A percentile compares a stretch with the other conserved stretches of the same genome.
Evolutionary conservation across 2,329 filamentous ascomycete species (phyloP).

Genomic region (Cercospora sp.): DNA sequence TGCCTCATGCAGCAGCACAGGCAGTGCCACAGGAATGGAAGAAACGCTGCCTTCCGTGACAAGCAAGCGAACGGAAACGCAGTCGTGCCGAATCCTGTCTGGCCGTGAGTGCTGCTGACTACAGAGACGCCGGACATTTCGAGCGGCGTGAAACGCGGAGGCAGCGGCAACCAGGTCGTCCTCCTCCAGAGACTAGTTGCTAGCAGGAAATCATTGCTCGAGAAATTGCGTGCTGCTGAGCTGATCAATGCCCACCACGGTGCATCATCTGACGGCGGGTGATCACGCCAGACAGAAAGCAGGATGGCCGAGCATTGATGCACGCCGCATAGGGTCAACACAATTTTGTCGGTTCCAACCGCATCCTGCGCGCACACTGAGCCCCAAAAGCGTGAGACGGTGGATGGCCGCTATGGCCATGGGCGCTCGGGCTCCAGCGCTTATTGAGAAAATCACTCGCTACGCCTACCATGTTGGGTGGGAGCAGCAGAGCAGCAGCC

Average conservation of each 20-base stretch:
- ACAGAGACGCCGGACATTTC: background rate
- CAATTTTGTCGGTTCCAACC: background rate
- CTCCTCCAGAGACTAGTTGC: background rate
- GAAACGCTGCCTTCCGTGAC: background rate
- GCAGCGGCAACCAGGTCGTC: conserved; percentile 7
- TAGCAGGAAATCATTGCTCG: background rate
- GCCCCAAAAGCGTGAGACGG: conserved; percentile 5
- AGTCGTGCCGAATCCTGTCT: background rate
- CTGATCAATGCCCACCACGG: background rate
- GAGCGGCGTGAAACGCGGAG: conserved; percentile 8
- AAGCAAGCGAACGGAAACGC: background rate
- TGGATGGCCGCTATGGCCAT: background rate
- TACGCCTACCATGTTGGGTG: conserved; percentile 1
- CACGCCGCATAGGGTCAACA: conserved; percentile 9
- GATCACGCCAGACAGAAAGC: background rate
- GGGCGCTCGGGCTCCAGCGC: conserved; percentile 10
- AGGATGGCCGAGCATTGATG: background rate
- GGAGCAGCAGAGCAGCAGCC: background rate
- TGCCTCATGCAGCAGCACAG: background rate
- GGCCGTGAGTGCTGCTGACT: background rate
- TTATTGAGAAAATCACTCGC: conserved; percentile 15
- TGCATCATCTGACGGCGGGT: conserved; percentile 16
- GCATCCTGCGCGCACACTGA: conserved; percentile 4
- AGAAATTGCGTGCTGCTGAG: conserved; percentile 12
- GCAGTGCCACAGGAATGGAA: conserved; percentile 7